These are phyloP conservation scores for Obelidium mucronatum DNA, from an alignment of 192 early-diverging fungal species.

Conservation along the genomic window DNA sequence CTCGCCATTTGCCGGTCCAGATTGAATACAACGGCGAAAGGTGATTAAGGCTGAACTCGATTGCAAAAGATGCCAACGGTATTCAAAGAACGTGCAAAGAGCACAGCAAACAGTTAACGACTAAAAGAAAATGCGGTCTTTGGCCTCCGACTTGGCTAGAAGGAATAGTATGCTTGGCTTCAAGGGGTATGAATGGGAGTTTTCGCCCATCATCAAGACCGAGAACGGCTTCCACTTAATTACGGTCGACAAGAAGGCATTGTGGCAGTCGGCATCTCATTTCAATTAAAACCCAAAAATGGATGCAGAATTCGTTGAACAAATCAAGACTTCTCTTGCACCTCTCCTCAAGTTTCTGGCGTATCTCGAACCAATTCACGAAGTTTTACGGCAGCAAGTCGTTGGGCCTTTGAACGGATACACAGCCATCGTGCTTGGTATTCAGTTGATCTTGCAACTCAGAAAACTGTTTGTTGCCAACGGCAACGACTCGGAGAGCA, in stretches of 20 bases:
- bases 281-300: too few relatives aligned
- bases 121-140: neutral
- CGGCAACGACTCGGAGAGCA: too few relatives aligned
- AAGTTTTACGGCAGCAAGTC: slow-evolving; percentile 11
- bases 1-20: neutral
- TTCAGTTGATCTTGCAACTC: slow-evolving; percentile 1
- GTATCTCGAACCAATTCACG: slow-evolving; percentile 19
- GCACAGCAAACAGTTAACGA: neutral
- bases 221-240: neutral
- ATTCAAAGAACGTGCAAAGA: neutral
- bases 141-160: neutral
- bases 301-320: too few relatives aligned
- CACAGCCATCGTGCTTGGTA: slow-evolving; percentile 2
- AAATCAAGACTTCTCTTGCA: neutral
- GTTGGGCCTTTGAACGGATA: slow-evolving; percentile 21
- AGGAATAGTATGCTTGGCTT: neutral
- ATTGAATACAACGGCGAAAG: neutral
- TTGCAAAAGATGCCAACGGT: neutral
- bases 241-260: neutral
- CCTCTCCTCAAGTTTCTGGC: too few relatives aligned
- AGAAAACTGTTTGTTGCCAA: too few relatives aligned
- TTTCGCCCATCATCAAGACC: neutral
- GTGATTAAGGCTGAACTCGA: neutral
- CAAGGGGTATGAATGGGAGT: neutral
- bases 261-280: too few relatives aligned